Evolutionary conservation across 495 filamentous ascomycete species (phyloP), one percentile per base, ranked within the genome.

Genomic region (Xeromyces bisporus): DNA sequence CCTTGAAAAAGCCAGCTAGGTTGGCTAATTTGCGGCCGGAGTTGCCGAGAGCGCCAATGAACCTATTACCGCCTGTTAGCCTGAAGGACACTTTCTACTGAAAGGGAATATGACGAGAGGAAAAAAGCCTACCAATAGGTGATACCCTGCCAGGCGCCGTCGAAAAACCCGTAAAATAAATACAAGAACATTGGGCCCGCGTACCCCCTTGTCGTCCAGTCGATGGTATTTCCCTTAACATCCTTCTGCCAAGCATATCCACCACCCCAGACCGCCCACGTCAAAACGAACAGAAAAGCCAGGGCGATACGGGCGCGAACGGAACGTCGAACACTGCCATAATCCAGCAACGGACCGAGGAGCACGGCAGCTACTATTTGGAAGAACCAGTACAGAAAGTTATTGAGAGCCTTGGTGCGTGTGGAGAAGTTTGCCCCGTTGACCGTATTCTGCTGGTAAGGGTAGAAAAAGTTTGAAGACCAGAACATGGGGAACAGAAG

Each of bases 1-100:
- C 82, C 48, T 93, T 93, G 68, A 93, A 93, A 64, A 87, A 93
- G 32, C 87, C 87, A 18, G 83, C 74, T 44, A 89, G 80, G 60
- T 93, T 92, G 56, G 87, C 87, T 13, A 87, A 66, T 46, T 85
- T 91, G 46, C 85, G 80, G 38, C 77, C 71, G 28, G 89, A 91
- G 64, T 96, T 93, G 44, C 75, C 81, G 18, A 93, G 65, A 11
- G 84, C 75, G 20, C 87, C 87, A 79, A 96, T 93, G 56, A 78
- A 81, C 78, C 77, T 84, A 38, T 5, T n/a, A 36, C 43, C 5
- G 20, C 9, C 5, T 9, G 20, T 21, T 21, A 21, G 20, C 20
- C 4, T 21, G n/a, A n/a, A n/a, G n/a, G n/a, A n/a, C n/a, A n/a
- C n/a, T n/a, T n/a, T n/a, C n/a, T n/a, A n/a, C n/a, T n/a, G n/a